Conservation (phyloP, 1,284 basidiomycete species). For the Schizophyllum amplum region DNA sequence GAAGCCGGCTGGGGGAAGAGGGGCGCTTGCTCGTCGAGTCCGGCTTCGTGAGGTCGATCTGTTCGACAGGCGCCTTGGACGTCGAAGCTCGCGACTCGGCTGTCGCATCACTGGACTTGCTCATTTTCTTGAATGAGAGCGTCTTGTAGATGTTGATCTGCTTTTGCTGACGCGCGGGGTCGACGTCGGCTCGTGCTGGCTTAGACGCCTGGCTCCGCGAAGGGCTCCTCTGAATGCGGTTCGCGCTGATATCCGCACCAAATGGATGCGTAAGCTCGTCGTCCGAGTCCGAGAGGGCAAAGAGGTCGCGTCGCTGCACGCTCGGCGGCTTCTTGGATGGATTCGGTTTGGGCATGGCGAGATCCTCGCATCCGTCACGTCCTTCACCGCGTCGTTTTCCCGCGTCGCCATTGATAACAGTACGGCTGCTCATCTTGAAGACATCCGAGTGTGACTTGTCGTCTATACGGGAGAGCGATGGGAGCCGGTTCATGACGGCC, state of each 20-base stretch:
- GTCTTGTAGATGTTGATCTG: neutral
- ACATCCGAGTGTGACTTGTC: neutral
- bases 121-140: neutral
- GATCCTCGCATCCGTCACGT: neutral
- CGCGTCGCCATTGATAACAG: neutral
- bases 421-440: neutral
- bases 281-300: neutral
- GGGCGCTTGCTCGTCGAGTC: neutral
- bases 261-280: neutral
- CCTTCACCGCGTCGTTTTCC: too few relatives aligned
- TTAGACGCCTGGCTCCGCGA: neutral
- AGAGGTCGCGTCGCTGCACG: neutral
- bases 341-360: neutral
- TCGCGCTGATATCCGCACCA: neutral
- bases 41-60: neutral
- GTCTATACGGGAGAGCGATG: neutral
- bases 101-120: neutral
- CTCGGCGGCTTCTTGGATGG: neutral
- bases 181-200: neutral
- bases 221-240: neutral
- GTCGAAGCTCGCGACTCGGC: neutral
- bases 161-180: neutral
- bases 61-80: neutral
- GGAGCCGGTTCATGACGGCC: neutral
- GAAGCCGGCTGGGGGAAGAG: neutral